phyloP scores from a whole-genome alignment of 2,329 filamentous ascomycete genomes.

The Scytalidium lignicola region DNA sequence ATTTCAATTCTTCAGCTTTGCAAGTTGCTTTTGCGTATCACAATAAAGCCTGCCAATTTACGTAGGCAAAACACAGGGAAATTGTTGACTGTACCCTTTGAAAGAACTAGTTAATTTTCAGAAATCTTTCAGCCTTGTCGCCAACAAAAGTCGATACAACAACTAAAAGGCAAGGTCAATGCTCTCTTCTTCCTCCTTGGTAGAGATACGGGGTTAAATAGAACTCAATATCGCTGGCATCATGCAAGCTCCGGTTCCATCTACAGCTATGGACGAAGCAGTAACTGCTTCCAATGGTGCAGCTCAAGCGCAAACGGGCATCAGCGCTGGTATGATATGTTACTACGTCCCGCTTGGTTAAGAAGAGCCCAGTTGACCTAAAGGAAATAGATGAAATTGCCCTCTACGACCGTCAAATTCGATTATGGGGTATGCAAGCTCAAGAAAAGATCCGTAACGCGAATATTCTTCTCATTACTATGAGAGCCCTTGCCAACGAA shows the following conservation, averaged over 20 bases:
- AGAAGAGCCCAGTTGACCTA: not conserved
- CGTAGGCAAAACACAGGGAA: not conserved
- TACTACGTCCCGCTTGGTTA: not conserved
- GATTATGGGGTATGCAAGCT: slow-evolving; percentile 92
- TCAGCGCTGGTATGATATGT: slow-evolving; percentile 30
- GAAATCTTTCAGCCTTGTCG: not conserved
- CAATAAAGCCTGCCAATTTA: not conserved
- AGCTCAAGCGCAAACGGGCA: slow-evolving; percentile 15
- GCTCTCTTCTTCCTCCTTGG: not conserved
- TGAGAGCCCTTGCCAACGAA: slow-evolving; percentile 86
- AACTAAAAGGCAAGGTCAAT: too few species aligned
- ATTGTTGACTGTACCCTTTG: not conserved
- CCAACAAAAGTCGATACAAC: not conserved
- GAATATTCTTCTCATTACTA: slow-evolving; percentile 82
- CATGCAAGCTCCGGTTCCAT: not conserved
- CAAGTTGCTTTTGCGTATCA: not conserved
- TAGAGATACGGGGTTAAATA: not conserved
- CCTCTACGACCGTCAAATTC: slow-evolving; percentile 94
- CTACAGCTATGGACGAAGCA: not conserved
- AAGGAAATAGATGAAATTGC: slow-evolving; percentile 75
- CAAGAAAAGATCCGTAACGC: slow-evolving; percentile 89
- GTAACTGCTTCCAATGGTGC: slow-evolving; percentile 1
- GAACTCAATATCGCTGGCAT: not conserved
- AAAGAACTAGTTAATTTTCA: not conserved
- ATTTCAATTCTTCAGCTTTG: not conserved